Evolutionary conservation across 1,284 basidiomycete genomes (phyloP), one percentile per base, ranked within the genome.

Genomic region (Termitomyces sp.): DNA sequence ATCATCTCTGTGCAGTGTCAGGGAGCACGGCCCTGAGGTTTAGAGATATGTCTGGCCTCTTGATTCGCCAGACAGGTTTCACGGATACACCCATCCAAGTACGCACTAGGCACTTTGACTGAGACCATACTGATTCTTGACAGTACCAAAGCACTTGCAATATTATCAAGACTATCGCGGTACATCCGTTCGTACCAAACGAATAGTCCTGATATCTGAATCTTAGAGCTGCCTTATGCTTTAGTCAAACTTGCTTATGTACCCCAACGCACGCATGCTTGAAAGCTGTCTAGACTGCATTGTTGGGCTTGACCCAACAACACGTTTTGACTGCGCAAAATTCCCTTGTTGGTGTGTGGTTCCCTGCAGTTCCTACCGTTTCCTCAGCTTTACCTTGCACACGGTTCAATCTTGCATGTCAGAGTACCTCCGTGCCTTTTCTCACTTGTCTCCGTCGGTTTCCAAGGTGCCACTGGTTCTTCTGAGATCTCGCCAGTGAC

Each of bases 281-380:
- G 52, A 60, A 33, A 53, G 40, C 21, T 67, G 65, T 46, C 43
- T 67, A 6, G 59, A 64, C 31, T 67, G 65, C 41, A 28, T 62
- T 26, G 56, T 61, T 21, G 42, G 12, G 3, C 5, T 58, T 12
- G 50, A 53, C 4, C 58, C 63, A 24, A 3, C 2, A 5, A 24
- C 24, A 24, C 24, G 5, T 24, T 24, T 24, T 5, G 24, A 24
- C 30, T 34, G 61, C 57, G 8, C 59, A 66, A 41, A 42, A 21
- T 21, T 43, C 61, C 24, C 52, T 65, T 41, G 50, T 60, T 40
- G 46, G 65, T 66, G 34, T 45, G 62, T 59, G 8, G 3, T 41
- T n/a, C 24, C 12, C 10, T n/a, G 7, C 7, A 13, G 2, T 9
- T 33, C 31, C 2, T n/a, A 8, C 8, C 2, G 19, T 19, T 47